Percentiles rank a stretch among this genome's conserved stretches.
Conservation (phyloP, 208 protist genomes). For the Leishmania turanica region DNA sequence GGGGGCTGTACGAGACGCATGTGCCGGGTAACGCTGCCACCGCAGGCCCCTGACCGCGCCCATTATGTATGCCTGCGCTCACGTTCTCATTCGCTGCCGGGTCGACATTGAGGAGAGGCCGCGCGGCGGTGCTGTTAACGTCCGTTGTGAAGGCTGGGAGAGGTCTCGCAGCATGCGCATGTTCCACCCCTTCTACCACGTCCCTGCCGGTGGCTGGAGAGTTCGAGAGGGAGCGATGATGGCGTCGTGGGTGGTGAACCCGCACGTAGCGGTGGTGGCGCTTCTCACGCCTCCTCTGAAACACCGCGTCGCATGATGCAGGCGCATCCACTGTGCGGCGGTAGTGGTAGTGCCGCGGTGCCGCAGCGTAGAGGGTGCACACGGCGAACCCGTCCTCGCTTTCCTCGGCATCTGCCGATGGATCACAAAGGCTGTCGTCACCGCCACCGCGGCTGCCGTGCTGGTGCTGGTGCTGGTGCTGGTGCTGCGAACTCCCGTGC, state of each 20-base stretch:
- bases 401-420: not conserved
- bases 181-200: not conserved
- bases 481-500: not conserved
- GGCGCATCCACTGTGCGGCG: conserved; percentile 13
- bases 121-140: not conserved
- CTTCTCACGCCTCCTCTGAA: conserved; percentile 13
- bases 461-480: not conserved
- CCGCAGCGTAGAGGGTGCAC: conserved; percentile 19
- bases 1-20: conserved; percentile 15
- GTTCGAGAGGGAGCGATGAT: not conserved
- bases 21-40: not conserved
- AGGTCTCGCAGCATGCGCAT: not conserved
- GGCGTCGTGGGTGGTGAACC: conserved; percentile 28
- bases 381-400: not conserved
- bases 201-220: not conserved
- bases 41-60: not conserved
- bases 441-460: not conserved
- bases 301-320: not conserved
- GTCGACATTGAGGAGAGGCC: not conserved
- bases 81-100: not conserved
- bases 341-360: conserved; percentile 26
- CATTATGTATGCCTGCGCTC: not conserved
- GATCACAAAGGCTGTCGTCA: conserved; percentile 1
- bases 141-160: not conserved
- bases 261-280: conserved; percentile 37